Evolutionary conservation across 2,329 filamentous ascomycete species (phyloP).

Genomic region (Phialophora tarda): DNA sequence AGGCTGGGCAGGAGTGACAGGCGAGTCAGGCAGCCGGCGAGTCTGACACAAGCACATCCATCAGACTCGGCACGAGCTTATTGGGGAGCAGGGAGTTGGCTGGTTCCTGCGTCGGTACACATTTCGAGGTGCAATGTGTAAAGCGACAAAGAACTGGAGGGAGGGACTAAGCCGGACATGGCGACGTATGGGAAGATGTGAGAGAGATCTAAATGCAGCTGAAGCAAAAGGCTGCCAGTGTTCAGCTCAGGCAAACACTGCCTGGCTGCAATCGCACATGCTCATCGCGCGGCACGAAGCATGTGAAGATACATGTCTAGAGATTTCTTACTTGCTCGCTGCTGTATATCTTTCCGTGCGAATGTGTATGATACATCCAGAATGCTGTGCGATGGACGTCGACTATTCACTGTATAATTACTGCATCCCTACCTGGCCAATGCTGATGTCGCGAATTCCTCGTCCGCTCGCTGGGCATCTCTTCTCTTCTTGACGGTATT

Average conservation of each 20-base stretch:
- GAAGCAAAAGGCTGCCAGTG: background rate
- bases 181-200: too few relatives aligned
- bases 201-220: too few relatives aligned
- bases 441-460: background rate
- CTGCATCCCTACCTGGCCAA: conserved; percentile 1
- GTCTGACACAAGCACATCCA: background rate
- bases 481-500: conserved; percentile 48
- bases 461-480: conserved; percentile 45
- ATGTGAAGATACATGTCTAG: background rate
- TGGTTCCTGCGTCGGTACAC: background rate
- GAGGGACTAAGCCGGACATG: too few relatives aligned
- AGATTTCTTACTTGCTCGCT: too few relatives aligned
- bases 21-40: conserved; percentile 1
- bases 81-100: background rate
- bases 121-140: too few relatives aligned
- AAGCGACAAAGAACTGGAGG: too few relatives aligned
- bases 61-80: background rate
- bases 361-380: background rate
- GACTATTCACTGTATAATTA: too few relatives aligned
- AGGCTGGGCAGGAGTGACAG: conserved; percentile 15
- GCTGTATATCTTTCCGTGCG: too few relatives aligned
- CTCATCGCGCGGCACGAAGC: background rate
- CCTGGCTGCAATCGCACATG: background rate
- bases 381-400: background rate
- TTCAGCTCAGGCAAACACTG: background rate